Evolutionary conservation across 441 rosid genomes (phyloP).

Genomic region (Erodium chrysanthum): DNA sequence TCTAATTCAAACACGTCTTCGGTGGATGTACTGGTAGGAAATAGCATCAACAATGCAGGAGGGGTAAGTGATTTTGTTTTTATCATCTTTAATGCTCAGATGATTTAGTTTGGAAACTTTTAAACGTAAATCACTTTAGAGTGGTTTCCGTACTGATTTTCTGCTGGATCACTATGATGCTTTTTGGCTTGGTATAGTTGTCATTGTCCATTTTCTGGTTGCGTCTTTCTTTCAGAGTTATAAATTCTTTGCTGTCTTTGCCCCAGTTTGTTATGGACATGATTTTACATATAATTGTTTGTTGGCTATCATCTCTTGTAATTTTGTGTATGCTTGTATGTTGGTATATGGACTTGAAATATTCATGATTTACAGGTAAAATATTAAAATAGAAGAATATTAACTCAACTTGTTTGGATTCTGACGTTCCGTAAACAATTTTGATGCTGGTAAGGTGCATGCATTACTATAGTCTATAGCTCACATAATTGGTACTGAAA

Average conservation of each 20-base stretch:
- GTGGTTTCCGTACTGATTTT: background rate
- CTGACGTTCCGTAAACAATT: background rate
- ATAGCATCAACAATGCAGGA: constrained; percentile 26
- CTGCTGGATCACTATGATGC: background rate
- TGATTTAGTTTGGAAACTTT: constrained; percentile 9
- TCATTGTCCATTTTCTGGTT: background rate
- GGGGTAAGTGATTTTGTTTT: constrained; percentile 37
- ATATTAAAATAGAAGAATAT: background rate
- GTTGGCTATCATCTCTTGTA: background rate
- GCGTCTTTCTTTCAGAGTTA: background rate
- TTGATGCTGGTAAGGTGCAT: background rate
- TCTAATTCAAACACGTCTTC: constrained; percentile 36
- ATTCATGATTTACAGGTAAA: background rate
- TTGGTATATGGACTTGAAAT: background rate
- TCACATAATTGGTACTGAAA: background rate
- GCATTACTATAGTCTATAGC: no score
- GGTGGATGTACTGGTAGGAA: constrained; percentile 30
- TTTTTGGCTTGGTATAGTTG: background rate
- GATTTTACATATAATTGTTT: background rate
- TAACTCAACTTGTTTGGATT: background rate
- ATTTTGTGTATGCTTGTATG: background rate
- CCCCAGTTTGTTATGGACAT: background rate
- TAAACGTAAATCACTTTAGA: background rate
- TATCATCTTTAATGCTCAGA: constrained; percentile 8
- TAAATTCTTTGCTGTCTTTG: background rate